A percentile compares a stretch with the other conserved stretches of the same genome.
Evolutionary conservation across 805 yeast genomes (phyloP).

Genomic region (Sporopachydermia lactativora): DNA sequence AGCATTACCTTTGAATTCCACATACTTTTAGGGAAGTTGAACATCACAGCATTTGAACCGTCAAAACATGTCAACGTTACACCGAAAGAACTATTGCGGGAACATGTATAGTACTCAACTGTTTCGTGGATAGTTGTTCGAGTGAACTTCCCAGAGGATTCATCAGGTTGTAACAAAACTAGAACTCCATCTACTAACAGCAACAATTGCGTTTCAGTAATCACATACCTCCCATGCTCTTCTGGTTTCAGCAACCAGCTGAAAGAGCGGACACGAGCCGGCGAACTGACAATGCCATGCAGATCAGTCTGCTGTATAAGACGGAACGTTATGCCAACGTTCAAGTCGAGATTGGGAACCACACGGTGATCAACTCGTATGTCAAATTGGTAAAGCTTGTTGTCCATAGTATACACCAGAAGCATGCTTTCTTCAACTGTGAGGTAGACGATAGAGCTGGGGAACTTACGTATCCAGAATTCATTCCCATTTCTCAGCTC

Average conservation of each 20-base stretch:
- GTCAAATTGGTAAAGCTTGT: constrained; percentile 17
- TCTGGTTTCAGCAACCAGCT: constrained; percentile 13
- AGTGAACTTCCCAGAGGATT: constrained; percentile 12
- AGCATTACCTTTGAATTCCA: background rate
- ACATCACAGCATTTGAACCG: constrained; percentile 2
- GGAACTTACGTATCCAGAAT: constrained; percentile 16
- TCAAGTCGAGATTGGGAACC: constrained; percentile 4
- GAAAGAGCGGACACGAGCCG: constrained; percentile 23
- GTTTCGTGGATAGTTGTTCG: constrained; percentile 13
- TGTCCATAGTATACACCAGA: constrained; percentile 21
- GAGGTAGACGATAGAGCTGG: constrained; percentile 17
- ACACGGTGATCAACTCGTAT: constrained; percentile 6
- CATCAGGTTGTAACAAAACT: constrained; percentile 12
- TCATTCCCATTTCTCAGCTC: constrained; percentile 19
- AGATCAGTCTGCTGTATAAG: constrained; percentile 21
- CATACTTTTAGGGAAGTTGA: background rate
- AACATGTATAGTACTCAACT: constrained; percentile 16
- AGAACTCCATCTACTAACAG: constrained; percentile 24
- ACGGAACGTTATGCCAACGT: constrained; percentile 12
- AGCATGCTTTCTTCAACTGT: constrained; percentile 16
- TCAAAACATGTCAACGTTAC: background rate
- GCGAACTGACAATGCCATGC: constrained; percentile 21
- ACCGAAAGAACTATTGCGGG: constrained; percentile 3
- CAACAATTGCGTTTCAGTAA: constrained; percentile 13
- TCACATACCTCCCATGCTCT: constrained; percentile 10